These are phyloP conservation scores for Xylariaceae sp. DNA, from an alignment of 2,329 filamentous ascomycete genomes.

Conservation along the genomic window DNA sequence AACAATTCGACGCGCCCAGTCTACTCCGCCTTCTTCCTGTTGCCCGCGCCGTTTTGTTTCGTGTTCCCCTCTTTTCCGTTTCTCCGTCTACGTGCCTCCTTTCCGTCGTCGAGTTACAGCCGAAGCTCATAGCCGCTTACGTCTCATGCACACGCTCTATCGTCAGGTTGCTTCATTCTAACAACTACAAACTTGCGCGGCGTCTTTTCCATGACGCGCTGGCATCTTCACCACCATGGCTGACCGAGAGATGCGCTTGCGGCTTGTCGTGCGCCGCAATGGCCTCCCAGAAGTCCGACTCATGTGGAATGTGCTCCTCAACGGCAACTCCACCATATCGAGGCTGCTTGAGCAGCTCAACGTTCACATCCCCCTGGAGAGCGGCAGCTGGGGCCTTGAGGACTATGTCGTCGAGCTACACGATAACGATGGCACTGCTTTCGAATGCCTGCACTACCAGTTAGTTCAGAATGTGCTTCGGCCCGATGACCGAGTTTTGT, in stretches of 20 bases:
- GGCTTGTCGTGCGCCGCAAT: slow-evolving; percentile 68
- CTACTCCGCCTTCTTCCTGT: no score
- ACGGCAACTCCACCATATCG: slow-evolving; percentile 63
- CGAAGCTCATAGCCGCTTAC: no score
- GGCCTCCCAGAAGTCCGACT: slow-evolving; percentile 67
- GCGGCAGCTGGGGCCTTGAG: slow-evolving; percentile 77
- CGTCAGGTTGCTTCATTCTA: no score
- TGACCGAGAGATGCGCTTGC: slow-evolving; percentile 60
- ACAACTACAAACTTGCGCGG: no score
- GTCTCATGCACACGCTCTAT: no score
- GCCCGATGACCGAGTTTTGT: slow-evolving; percentile 81
- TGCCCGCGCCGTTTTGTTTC: no score
- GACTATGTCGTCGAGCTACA: slow-evolving; percentile 80
- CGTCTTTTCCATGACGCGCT: not conserved
- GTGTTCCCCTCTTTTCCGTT: no score
- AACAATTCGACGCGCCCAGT: no score
- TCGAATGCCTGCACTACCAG: slow-evolving; percentile 86
- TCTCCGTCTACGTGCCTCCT: no score
- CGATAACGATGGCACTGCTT: slow-evolving; percentile 53
- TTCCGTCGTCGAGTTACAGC: no score
- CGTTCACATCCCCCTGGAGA: slow-evolving; percentile 75
- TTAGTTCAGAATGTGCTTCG: slow-evolving; percentile 65
- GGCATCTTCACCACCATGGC: slow-evolving; percentile 27
- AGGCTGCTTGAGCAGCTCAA: slow-evolving; percentile 76
- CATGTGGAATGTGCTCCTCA: slow-evolving; percentile 61